These are phyloP conservation scores for Anethum foeniculum DNA, from an alignment of 140 eudicot species.

Conservation along the genomic window DNA sequence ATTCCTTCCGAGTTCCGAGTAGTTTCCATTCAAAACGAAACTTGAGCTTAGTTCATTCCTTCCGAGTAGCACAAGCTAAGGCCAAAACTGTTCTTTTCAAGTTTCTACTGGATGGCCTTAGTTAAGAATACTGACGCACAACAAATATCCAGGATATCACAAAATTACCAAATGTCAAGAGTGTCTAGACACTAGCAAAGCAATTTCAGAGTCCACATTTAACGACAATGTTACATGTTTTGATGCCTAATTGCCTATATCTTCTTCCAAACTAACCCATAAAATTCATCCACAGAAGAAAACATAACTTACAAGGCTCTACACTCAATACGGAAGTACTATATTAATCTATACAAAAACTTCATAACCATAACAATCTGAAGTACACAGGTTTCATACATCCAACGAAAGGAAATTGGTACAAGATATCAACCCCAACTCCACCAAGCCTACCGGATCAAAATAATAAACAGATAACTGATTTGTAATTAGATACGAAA, in stretches of 20 bases:
- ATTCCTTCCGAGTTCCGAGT: neutral
- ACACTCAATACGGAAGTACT: neutral
- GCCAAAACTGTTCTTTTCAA: neutral
- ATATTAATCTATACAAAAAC: neutral
- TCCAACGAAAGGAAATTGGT: too few species aligned
- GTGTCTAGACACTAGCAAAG: neutral
- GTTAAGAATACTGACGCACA: neutral
- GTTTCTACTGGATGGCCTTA: neutral
- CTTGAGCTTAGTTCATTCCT: neutral
- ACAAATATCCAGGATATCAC: neutral
- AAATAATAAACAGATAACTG: neutral
- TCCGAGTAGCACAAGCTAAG: neutral
- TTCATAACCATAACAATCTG: neutral
- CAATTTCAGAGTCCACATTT: neutral
- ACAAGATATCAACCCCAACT: neutral
- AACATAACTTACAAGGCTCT: neutral
- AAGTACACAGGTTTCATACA: neutral
- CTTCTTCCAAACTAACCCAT: neutral
- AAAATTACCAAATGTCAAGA: neutral
- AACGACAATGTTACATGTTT: neutral
- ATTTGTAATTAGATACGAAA: too few species aligned
- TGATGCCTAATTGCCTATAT: neutral
- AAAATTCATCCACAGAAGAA: neutral
- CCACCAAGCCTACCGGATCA: too few species aligned
- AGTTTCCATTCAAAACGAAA: too few species aligned